Evolutionary conservation across 495 filamentous ascomycete species (phyloP), one percentile per base, ranked within the genome.

Genomic region (Filosporella fistucella): DNA sequence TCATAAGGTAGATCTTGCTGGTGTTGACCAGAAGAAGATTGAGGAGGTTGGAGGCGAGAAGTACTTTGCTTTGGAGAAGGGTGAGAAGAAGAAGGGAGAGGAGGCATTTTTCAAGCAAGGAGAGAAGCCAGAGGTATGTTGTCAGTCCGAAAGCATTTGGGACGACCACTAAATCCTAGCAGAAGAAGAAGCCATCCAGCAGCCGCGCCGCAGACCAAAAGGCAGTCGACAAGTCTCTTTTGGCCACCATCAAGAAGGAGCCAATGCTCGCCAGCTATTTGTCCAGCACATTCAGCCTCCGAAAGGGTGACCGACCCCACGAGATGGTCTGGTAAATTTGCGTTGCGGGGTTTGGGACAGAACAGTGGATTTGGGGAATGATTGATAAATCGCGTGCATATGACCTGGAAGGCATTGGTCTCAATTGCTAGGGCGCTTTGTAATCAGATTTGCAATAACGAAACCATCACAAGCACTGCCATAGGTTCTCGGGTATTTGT

Each of bases 81-180:
- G 78, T 64, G 77, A 81, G 68, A 80, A 94, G 68, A 95, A 96
- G 84, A 82, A 78, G 61, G 84, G 85, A 69, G 84, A 89, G 70
- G 93, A 96, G 72, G 88, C 94, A 65, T 97, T 99, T 83, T 97
- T 96, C 81, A 87, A 90, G 76, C 88, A 95, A 76, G 91, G 89
- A 64, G 88, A 95, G 81, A 94, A 93, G 80, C 75, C 85, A 61
- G 78, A 96, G 89, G 91, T 97, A 77, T 58, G 86, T 77, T 54
- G 13, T 22, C 10, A 28, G 10, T 34, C 10, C 9, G 5, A 40
- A 11, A 12, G 0, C 10, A 24, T 24, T 22, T 14, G 25, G 25
- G 32, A 16, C 9, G 7, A 3, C 24, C 22, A 17, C 22, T 45
- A 26, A 30, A 44, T 6, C 14, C 35, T 34, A 2, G 26, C 21